Conservation (phyloP, 192 early-diverging fungal species). For the Gamsiella multidivaricata region DNA sequence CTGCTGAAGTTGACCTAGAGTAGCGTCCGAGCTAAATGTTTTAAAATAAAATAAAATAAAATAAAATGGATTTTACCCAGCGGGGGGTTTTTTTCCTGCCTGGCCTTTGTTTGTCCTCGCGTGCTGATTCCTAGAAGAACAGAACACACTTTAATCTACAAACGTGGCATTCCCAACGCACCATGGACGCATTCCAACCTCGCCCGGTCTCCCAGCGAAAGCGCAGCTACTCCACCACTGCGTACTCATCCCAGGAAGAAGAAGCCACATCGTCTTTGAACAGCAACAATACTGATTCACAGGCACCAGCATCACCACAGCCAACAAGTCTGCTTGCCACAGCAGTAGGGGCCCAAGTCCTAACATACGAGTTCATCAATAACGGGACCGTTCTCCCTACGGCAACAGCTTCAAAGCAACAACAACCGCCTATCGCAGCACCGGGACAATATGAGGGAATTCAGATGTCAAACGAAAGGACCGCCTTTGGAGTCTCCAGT, state of each 20-base stretch:
- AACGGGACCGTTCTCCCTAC: constrained; percentile 6
- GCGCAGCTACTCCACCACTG: constrained; percentile 45
- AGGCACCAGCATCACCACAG: not conserved
- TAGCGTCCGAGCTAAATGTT: not conserved
- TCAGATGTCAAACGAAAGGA: constrained; percentile 30
- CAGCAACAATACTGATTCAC: not conserved
- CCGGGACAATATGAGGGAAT: constrained; percentile 45
- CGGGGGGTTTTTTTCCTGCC: not conserved
- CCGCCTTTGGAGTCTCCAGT: constrained; percentile 14
- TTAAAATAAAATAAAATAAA: too few relatives aligned
- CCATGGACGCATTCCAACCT: constrained; percentile 25
- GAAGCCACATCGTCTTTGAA: not conserved
- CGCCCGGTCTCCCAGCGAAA: constrained; percentile 34
- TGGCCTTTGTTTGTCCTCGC: not conserved
- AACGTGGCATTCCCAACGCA: not conserved
- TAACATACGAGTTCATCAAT: constrained; percentile 38
- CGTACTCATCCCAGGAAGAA: constrained; percentile 46
- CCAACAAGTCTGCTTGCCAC: constrained; percentile 28
- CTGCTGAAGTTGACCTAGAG: not conserved
- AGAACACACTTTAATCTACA: too few relatives aligned
- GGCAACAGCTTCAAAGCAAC: not conserved
- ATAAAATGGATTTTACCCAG: not conserved
- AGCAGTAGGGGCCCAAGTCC: constrained; percentile 19
- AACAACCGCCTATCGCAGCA: constrained; percentile 9
- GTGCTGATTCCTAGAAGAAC: too few relatives aligned